Base-by-base conservation (phyloP, 495 filamentous ascomycete species). In the Hypoxylon fragiforme region DNA sequence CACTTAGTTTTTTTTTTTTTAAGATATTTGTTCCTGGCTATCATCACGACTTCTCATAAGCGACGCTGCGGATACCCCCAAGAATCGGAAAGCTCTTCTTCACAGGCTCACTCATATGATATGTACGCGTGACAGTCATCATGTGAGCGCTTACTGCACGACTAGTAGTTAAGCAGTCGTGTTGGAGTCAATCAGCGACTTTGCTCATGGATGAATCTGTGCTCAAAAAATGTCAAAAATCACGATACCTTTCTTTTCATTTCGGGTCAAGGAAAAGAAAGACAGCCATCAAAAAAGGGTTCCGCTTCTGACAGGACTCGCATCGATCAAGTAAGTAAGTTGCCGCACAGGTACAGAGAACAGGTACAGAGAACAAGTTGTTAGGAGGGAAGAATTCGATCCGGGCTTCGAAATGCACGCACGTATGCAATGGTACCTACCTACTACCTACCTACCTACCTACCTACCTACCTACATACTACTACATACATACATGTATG, bases 401-500 rank as follows among this genome's bases (percentile, higher is more conserved):
- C 51, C 46, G 51, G 52, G 22, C 58, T 56, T 61, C 58, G 32
- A 55, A 50, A 55, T 52, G 42, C 55, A 64, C 50, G 36, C 55
- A 54, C 57, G 57, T 60, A 69, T 67, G 64, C 64, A 53, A 65
- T 70, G 64, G 65, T 64, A 65, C 58, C n/a, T n/a, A n/a, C n/a
- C n/a, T n/a, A n/a, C n/a, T n/a, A n/a, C n/a, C n/a, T n/a, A n/a
- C n/a, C n/a, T n/a, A n/a, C n/a, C n/a, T n/a, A n/a, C n/a, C n/a
- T n/a, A n/a, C n/a, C n/a, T n/a, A n/a, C n/a, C n/a, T n/a, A n/a
- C n/a, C n/a, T n/a, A n/a, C n/a, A n/a, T n/a, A n/a, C n/a, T n/a
- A n/a, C n/a, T n/a, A n/a, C n/a, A n/a, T n/a, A n/a, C n/a, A n/a
- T n/a, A n/a, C n/a, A n/a, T n/a, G n/a, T n/a, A n/a, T n/a, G n/a